These are phyloP conservation scores for Ascochyta viciae-villosae DNA, from an alignment of 2,329 filamentous ascomycete species.

Conservation along the genomic window DNA sequence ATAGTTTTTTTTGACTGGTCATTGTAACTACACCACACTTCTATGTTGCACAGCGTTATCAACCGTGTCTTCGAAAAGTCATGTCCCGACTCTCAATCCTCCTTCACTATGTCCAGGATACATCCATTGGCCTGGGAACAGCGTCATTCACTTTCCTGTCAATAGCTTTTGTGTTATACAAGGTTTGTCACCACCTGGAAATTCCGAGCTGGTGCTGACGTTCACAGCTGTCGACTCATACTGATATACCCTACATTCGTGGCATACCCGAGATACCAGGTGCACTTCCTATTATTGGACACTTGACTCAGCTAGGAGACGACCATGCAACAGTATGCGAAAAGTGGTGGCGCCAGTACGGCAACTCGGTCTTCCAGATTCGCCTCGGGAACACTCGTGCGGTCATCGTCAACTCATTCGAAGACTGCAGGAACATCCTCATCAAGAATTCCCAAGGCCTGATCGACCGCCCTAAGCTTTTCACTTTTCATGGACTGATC, in stretches of 20 bases:
- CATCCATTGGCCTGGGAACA: neutral
- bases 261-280: constrained; percentile 60
- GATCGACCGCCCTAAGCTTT: constrained; percentile 59
- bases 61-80: neutral
- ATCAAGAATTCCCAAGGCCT: constrained; percentile 58
- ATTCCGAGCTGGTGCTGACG: constrained; percentile 1
- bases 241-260: constrained; percentile 59
- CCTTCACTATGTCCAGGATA: neutral
- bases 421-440: constrained; percentile 60
- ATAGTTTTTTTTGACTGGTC: neutral
- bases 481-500: constrained; percentile 63
- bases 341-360: constrained; percentile 58
- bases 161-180: neutral
- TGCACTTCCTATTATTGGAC: constrained; percentile 58
- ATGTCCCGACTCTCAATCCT: neutral
- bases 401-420: constrained; percentile 62
- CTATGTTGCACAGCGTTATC: too few species aligned
- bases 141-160: neutral
- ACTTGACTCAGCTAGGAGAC: constrained; percentile 60
- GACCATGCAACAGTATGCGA: constrained; percentile 62
- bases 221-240: constrained; percentile 33
- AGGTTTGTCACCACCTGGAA: neutral
- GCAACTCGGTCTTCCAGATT: constrained; percentile 60
- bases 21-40: neutral
- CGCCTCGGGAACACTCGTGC: constrained; percentile 61